Evolutionary conservation across 208 protist species (phyloP).

Genomic region (Trypanosoma grayi): DNA sequence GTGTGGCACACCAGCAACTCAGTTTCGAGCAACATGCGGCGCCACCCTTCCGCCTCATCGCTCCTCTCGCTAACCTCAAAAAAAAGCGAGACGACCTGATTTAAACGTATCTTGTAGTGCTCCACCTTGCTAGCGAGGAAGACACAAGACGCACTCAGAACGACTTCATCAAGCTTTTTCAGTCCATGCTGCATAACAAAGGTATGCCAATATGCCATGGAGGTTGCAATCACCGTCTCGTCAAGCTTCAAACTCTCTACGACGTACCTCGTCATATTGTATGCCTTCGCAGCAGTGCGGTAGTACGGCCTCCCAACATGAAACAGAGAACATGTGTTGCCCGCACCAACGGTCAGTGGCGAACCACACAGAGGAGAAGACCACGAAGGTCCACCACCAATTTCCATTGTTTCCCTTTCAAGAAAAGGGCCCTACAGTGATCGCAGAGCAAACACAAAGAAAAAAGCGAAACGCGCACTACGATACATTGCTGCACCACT

Average conservation of each 20-base stretch:
- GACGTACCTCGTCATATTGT: conserved; percentile 69
- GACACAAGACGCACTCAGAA: conserved; percentile 71
- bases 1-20: conserved; percentile 77
- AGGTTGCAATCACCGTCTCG: conserved; percentile 54
- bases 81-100: conserved; percentile 46
- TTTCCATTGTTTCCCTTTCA: background rate
- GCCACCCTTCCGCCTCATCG: conserved; percentile 48
- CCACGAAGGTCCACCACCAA: background rate
- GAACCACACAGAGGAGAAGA: conserved; percentile 14
- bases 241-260: conserved; percentile 56
- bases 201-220: conserved; percentile 86
- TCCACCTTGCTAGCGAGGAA: conserved; percentile 87
- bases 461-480: conserved; percentile 6
- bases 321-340: conserved; percentile 8
- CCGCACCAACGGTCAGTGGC: background rate
- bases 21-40: conserved; percentile 58
- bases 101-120: conserved; percentile 74
- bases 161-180: conserved; percentile 55
- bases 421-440: conserved; percentile 9
- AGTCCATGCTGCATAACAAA: conserved; percentile 64
- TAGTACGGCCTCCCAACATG: conserved; percentile 41
- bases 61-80: conserved; percentile 54
- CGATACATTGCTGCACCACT: no score
- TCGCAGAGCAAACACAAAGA: conserved; percentile 21
- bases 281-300: conserved; percentile 44